Conservation (phyloP, 805 yeast species). For the Schizosaccharomyces octosporus region DNA sequence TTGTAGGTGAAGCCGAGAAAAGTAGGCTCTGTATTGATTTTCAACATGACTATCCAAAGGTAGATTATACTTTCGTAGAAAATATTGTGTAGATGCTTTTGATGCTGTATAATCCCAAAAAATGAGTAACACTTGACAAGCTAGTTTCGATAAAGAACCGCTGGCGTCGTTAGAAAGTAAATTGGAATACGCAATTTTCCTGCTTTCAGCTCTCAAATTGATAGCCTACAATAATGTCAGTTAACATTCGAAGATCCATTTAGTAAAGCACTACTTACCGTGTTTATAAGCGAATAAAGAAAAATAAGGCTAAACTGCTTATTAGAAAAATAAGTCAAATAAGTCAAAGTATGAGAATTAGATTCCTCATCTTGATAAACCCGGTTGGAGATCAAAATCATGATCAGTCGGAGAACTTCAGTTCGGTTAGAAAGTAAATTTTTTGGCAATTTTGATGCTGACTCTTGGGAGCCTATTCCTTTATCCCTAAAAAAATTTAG, state of each 20-base stretch:
- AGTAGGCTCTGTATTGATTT: constrained; percentile 14
- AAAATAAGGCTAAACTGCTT: constrained; percentile 23
- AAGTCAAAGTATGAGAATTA: constrained; percentile 32
- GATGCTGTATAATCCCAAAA: constrained; percentile 46
- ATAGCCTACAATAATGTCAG: background rate
- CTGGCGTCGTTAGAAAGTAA: constrained; percentile 10
- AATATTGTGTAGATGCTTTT: background rate
- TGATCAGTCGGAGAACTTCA: constrained; percentile 37
- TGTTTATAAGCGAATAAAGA: constrained; percentile 49
- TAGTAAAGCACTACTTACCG: constrained; percentile 8
- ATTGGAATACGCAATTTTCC: background rate
- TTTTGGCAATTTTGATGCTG: constrained; percentile 11
- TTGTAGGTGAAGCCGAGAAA: constrained; percentile 14
- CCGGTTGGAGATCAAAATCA: constrained; percentile 36
- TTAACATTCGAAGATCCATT: background rate
- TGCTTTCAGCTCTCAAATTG: background rate
- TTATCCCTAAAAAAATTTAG: background rate
- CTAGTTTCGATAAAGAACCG: constrained; percentile 20
- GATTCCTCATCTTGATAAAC: constrained; percentile 23
- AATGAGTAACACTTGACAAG: constrained; percentile 36
- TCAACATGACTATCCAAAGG: background rate
- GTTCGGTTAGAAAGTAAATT: constrained; percentile 37
- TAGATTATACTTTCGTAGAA: background rate
- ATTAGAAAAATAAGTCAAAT: constrained; percentile 30
- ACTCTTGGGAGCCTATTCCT: background rate